Conservation (phyloP, 192 early-diverging fungal genomes). For the Funneliformis mosseae region DNA sequence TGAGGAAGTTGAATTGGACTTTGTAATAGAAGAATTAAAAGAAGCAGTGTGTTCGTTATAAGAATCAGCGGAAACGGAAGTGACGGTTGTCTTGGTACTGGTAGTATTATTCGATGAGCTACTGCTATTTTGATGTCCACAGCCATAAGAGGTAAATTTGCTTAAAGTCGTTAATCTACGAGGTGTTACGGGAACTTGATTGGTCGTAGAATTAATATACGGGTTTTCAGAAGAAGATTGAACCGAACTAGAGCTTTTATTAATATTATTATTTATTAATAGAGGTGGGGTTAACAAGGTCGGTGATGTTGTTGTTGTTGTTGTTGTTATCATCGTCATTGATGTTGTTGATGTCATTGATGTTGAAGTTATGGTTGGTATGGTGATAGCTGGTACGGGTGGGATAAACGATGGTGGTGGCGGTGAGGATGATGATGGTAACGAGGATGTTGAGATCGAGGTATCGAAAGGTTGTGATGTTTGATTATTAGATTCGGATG, state of each 20-base stretch:
- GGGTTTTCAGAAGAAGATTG: background rate
- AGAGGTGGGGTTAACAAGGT: too few relatives aligned
- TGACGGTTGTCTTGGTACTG: background rate
- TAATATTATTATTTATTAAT: background rate
- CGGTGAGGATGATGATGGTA: too few relatives aligned
- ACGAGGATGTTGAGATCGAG: too few relatives aligned
- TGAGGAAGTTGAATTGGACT: background rate
- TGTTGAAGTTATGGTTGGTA: too few relatives aligned
- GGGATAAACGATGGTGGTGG: too few relatives aligned
- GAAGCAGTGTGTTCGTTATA: background rate
- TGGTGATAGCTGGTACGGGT: too few relatives aligned
- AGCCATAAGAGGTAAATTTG: background rate
- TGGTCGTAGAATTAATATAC: background rate
- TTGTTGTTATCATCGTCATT: background rate
- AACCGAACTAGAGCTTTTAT: background rate
- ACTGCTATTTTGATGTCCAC: background rate
- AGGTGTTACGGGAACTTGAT: background rate
- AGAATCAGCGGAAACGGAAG: background rate
- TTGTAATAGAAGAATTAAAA: background rate
- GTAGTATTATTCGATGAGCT: background rate
- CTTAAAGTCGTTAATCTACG: background rate
- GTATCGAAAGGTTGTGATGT: background rate
- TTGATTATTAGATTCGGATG: background rate
- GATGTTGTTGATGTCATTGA: too few relatives aligned
- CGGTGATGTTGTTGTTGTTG: background rate